Evolutionary conservation across 495 filamentous ascomycete genomes (phyloP).

Genomic region (Staphylotrichum longicolle): DNA sequence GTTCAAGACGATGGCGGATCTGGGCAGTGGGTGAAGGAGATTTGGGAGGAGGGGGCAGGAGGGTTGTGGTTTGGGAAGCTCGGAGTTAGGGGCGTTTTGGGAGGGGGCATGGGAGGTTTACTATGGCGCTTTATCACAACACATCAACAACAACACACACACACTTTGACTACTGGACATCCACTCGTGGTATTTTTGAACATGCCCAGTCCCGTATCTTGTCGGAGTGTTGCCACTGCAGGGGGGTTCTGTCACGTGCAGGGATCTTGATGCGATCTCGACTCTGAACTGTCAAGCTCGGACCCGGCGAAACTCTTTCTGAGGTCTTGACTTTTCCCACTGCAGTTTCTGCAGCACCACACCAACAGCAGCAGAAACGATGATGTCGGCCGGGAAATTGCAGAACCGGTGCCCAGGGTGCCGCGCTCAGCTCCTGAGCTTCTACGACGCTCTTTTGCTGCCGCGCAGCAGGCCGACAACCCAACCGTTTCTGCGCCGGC

Average conservation of each 20-base stretch:
- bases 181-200: neutral
- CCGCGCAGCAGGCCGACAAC: constrained; percentile 21
- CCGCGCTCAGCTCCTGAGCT: constrained; percentile 47
- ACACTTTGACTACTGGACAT: no score
- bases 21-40: constrained; percentile 23
- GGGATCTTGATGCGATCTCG: neutral
- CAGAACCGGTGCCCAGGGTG: constrained; percentile 50
- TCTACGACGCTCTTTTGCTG: constrained; percentile 41
- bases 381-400: constrained; percentile 49
- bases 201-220: neutral
- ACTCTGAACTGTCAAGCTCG: neutral
- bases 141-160: no score
- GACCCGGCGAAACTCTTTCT: constrained; percentile 18
- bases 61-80: constrained; percentile 16
- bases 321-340: neutral
- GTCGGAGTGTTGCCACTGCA: constrained; percentile 2
- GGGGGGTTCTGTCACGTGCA: constrained; percentile 13
- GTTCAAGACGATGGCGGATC: constrained; percentile 46
- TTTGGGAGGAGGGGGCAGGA: neutral
- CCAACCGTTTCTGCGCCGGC: constrained; percentile 24
- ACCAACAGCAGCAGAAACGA: constrained; percentile 26
- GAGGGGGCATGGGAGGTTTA: neutral
- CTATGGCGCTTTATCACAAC: neutral
- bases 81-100: constrained; percentile 13
- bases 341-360: constrained; percentile 5